Evolutionary conservation across 2,329 filamentous ascomycete genomes (phyloP), one percentile per base, ranked within the genome.

Genomic region (Diaporthe caulivora): DNA sequence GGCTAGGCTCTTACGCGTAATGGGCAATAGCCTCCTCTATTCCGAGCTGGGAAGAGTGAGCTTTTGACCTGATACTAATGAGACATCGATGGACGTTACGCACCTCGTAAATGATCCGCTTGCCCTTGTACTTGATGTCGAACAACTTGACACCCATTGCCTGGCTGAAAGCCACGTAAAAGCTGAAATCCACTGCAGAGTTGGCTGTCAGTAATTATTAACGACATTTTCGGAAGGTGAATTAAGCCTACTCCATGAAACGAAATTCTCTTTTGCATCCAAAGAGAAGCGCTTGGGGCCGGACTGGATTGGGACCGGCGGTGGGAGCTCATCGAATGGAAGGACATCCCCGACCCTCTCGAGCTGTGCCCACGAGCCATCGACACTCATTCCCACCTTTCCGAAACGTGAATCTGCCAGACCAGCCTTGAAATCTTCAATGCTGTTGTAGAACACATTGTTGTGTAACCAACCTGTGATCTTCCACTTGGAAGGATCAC

Each of bases 51-150:
- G 72, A 83, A 85, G 72, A 85, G 83, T 70, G 79, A 85, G n/a
- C 83, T 83, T 76, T 83, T 86, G 78, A 1, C 78, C 78, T 17
- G n/a, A n/a, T n/a, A n/a, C n/a, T n/a, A n/a, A n/a, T 80, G 81
- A 82, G 73, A 58, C 81, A 74, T 2, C 78, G 78, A 0, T 82
- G 82, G 13, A 84, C 72, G 65, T 77, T 77, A 76, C 83, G 84
- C 4, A 89, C 82, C 78, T 89, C 86, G 76, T 89, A 89, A 44
- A 89, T 80, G 57, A 89, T 82, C 1, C 86, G 80, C 75, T 88
- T 83, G 26, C 84, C 85, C 75, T 86, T 86, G 79, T 86, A 88
- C 26, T 82, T 82, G 75, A 89, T 85, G 76, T 89, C 87, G 76
- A 83, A 86, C 24, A 88, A 80, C 75, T 81, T 83, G 15, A 88